Evolutionary conservation across 805 yeast species (phyloP).

Genomic region (Millerago galiae): DNA sequence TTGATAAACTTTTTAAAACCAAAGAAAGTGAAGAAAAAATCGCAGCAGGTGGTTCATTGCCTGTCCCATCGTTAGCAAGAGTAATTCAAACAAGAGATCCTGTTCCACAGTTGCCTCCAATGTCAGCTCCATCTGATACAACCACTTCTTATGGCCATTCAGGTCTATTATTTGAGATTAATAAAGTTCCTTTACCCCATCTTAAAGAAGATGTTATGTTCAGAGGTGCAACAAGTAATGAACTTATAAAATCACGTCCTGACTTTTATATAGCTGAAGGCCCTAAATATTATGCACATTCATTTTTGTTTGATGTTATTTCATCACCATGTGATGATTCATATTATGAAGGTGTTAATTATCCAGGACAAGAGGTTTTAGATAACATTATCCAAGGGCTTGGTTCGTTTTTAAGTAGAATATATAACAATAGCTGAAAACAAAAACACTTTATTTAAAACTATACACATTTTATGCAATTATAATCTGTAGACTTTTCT

Average conservation of each 20-base stretch:
- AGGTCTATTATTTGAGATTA: constrained; percentile 29
- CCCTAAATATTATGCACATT: constrained; percentile 9
- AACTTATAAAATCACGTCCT: not conserved
- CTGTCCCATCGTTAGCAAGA: constrained; percentile 34
- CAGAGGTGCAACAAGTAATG: constrained; percentile 14
- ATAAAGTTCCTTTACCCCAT: constrained; percentile 30
- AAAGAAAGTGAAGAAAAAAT: constrained; percentile 23
- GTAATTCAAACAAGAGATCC: constrained; percentile 52
- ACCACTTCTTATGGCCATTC: constrained; percentile 25
- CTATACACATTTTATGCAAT: not conserved
- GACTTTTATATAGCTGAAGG: not conserved
- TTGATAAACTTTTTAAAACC: constrained; percentile 43
- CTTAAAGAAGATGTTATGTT: constrained; percentile 16
- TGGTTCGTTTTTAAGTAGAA: not conserved
- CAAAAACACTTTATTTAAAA: not conserved
- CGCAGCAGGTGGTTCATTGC: constrained; percentile 26
- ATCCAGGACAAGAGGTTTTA: not conserved
- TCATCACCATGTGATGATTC: constrained; percentile 20
- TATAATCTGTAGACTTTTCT: not conserved
- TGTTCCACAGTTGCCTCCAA: constrained; percentile 55
- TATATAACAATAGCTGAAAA: not conserved
- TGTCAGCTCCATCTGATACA: constrained; percentile 11
- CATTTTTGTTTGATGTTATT: constrained; percentile 15
- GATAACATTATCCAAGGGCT: not conserved
- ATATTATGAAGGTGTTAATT: not conserved